These are phyloP conservation scores for Centrapalus pauciflorus DNA, from an alignment of 129 eudicot genomes.

Conservation along the genomic window DNA sequence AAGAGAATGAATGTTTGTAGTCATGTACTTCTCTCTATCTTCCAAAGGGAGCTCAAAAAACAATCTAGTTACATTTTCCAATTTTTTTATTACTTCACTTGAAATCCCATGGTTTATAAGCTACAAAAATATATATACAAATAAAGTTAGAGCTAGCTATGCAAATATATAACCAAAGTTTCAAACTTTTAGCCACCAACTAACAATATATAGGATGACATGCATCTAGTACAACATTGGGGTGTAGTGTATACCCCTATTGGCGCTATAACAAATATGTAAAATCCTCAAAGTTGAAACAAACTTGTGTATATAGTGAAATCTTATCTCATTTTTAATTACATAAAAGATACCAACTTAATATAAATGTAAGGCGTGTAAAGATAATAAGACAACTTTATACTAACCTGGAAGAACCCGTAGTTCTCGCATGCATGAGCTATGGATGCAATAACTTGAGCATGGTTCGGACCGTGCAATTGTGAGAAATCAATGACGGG, in stretches of 20 bases:
- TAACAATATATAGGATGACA: too few species aligned
- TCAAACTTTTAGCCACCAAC: too few species aligned
- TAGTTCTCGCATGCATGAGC: slow-evolving; percentile 57
- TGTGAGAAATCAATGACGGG: slow-evolving; percentile 66
- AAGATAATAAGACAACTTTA: too few species aligned
- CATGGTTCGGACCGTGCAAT: slow-evolving; percentile 52
- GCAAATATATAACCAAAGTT: too few species aligned
- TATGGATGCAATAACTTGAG: slow-evolving; percentile 40
- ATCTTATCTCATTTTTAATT: too few species aligned
- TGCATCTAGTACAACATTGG: too few species aligned
- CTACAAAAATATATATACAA: slow-evolving; percentile 29
- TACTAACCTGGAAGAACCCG: slow-evolving; percentile 75
- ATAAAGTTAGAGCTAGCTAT: too few species aligned
- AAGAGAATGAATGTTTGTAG: slow-evolving; percentile 38
- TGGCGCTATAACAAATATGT: too few species aligned
- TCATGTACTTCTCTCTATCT: slow-evolving; percentile 60
- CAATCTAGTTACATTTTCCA: slow-evolving; percentile 43
- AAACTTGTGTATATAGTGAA: too few species aligned
- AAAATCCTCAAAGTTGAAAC: too few species aligned
- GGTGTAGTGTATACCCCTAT: too few species aligned
- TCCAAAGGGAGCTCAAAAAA: slow-evolving; percentile 57
- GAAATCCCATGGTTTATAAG: slow-evolving; percentile 60
- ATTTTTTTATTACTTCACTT: slow-evolving; percentile 20
- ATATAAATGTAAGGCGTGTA: neutral
- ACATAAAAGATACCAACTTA: neutral